Percentiles rank a stretch among this genome's conserved stretches.
These are phyloP conservation scores for Caloboletus firmus DNA, from an alignment of 1,284 basidiomycete genomes.

Conservation along the genomic window DNA sequence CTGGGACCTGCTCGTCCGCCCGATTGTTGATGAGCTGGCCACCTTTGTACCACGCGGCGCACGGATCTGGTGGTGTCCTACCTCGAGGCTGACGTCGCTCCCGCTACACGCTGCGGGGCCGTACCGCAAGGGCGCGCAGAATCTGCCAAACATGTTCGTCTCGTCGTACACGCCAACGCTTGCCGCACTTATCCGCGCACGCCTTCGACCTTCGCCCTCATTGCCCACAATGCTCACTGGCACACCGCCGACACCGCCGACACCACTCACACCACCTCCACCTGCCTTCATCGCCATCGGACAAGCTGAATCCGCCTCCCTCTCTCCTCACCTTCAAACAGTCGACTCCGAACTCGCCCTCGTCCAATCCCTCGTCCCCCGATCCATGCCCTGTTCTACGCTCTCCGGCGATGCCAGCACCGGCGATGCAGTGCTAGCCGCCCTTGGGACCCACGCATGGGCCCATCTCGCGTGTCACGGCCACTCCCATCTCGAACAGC, in stretches of 20 bases:
- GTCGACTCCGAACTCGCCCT: slow-evolving; percentile 22
- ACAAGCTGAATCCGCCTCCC: slow-evolving; percentile 14
- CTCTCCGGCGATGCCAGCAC: slow-evolving; percentile 16
- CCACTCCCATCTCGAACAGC: slow-evolving; percentile 12
- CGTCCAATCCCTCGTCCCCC: slow-evolving; percentile 17
- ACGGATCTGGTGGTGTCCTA: slow-evolving; percentile 49
- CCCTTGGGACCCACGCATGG: slow-evolving; percentile 25
- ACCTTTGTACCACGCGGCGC: slow-evolving; percentile 25
- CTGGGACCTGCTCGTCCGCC: slow-evolving; percentile 35
- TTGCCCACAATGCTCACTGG: too few species aligned
- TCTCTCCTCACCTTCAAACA: slow-evolving; percentile 9
- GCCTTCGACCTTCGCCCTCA: slow-evolving; percentile 4
- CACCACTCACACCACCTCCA: background rate
- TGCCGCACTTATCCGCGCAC: slow-evolving; percentile 32
- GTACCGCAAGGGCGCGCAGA: slow-evolving; percentile 14
- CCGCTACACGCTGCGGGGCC: slow-evolving; percentile 45
- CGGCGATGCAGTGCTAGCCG: slow-evolving; percentile 8
- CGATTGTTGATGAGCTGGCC: slow-evolving; percentile 31
- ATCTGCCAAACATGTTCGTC: slow-evolving; percentile 35
- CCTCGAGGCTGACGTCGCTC: slow-evolving; percentile 35
- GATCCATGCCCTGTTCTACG: slow-evolving; percentile 5
- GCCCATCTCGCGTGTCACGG: slow-evolving; percentile 35
- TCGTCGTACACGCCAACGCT: slow-evolving; percentile 43
- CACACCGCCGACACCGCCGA: background rate
- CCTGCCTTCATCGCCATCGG: slow-evolving; percentile 27